These are phyloP conservation scores for Aureobasidium subglaciale DNA, from an alignment of 2,329 filamentous ascomycete species.

Conservation along the genomic window DNA sequence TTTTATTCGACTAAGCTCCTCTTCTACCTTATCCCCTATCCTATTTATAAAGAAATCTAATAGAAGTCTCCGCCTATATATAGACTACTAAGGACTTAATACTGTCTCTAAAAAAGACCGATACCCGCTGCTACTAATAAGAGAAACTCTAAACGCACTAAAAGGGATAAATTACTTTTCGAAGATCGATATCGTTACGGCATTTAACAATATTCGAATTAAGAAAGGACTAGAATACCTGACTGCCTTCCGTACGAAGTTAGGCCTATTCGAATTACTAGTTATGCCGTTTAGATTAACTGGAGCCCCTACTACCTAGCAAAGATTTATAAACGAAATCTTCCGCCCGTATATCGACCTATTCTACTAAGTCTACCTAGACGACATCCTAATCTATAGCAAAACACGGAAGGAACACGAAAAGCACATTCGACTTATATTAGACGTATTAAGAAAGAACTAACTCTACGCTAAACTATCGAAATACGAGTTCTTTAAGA, in stretches of 20 bases:
- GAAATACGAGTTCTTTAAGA: neutral
- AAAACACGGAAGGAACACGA: neutral
- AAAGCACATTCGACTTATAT: neutral
- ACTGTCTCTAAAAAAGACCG: slow-evolving; percentile 30
- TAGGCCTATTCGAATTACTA: neutral
- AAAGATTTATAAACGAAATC: slow-evolving; percentile 12
- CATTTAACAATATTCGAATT: slow-evolving; percentile 31
- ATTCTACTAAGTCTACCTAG: slow-evolving; percentile 1
- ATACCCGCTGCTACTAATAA: slow-evolving; percentile 28
- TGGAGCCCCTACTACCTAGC: neutral
- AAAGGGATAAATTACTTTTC: slow-evolving; percentile 23
- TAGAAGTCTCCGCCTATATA: slow-evolving; percentile 24
- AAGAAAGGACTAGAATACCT: slow-evolving; percentile 29
- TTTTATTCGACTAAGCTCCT: neutral
- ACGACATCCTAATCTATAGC: slow-evolving; percentile 11
- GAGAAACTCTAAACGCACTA: slow-evolving; percentile 26
- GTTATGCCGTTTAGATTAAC: slow-evolving; percentile 3
- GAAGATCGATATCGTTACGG: slow-evolving; percentile 28
- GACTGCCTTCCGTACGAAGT: slow-evolving; percentile 17
- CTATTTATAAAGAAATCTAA: slow-evolving; percentile 5
- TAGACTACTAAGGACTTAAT: slow-evolving; percentile 33
- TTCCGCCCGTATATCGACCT: neutral
- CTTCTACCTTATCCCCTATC: neutral
- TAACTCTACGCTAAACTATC: neutral
- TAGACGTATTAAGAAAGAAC: neutral